phyloP scores from a whole-genome alignment of 257 asterid genomes.

The Nyctanthes arbortristis region DNA sequence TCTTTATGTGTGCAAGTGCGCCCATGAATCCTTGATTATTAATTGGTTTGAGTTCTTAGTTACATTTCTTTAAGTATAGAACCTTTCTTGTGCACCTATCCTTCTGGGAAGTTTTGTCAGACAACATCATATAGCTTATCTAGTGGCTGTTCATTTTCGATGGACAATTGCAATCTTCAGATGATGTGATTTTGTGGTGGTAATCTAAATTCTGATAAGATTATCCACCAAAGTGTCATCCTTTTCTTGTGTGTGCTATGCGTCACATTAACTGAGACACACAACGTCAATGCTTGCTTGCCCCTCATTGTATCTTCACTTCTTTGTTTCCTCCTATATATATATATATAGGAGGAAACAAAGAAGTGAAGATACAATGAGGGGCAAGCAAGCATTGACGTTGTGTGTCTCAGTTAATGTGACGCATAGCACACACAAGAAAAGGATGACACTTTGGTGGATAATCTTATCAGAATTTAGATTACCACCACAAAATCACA shows the following conservation, averaged over 20 bases:
- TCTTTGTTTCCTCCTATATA: not conserved
- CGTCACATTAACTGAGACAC: not conserved
- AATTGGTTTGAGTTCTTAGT: constrained; percentile 18
- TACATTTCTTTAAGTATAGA: constrained; percentile 6
- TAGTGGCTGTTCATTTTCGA: not conserved
- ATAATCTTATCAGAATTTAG: not conserved
- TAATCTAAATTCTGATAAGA: not conserved
- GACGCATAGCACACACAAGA: not conserved
- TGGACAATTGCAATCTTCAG: not conserved
- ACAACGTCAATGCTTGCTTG: not conserved
- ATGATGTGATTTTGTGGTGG: not conserved
- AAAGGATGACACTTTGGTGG: not conserved
- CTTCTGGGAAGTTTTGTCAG: not conserved
- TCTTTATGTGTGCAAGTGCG: constrained; percentile 89
- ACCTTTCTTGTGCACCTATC: not conserved
- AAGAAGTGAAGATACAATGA: not conserved
- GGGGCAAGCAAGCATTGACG: not conserved
- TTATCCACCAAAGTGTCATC: not conserved
- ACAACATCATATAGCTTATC: not conserved
- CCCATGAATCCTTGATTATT: constrained; percentile 22
- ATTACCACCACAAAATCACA: not conserved
- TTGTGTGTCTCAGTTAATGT: not conserved
- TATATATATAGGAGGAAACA: not conserved
- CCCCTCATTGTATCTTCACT: not conserved
- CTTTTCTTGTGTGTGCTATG: not conserved